Evolutionary conservation across 2,329 filamentous ascomycete genomes (phyloP), one percentile per base, ranked within the genome.

Genomic region (Penicillium rolfsii): DNA sequence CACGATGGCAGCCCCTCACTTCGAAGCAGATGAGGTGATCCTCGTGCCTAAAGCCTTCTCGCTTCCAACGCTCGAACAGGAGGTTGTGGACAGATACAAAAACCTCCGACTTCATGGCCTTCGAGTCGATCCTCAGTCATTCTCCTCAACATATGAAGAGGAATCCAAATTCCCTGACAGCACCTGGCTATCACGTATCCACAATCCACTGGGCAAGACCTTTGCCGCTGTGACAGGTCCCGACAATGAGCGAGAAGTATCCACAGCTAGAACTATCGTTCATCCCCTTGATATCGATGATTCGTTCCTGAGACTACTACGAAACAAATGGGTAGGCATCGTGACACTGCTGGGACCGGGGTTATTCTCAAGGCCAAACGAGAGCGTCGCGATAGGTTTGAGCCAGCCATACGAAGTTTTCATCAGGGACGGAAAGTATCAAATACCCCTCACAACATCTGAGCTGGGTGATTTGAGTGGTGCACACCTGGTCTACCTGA

Each of bases 271-370:
- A 30, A 16, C 40, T 4, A 7, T 6, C 19, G 22, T 30, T 8
- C 9, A 26, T 22, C 5, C 41, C 26, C 33, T 52, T 11, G 36
- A 46, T 5, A 4, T 26, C 1, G 19, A 43, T 11, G 48, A 24
- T 48, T 46, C 58, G 12, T 38, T 67, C 11, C 56, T 62, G 11
- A 28, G 41, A 4, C 48, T 70, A 5, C 49, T 64, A 35, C 11
- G 45, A 11, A 63, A 67, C 52, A 63, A 73, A 54, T 75, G 72
- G 73, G 50, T 72, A n/a, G 73, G 73, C 16, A 69, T 70, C 56
- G 62, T 70, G 41, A 71, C 73, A 6, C 54, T 74, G 1, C n/a
- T 72, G 2, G 69, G 69, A 2, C 71, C 71, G 11, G 64, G 62
- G 19, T 49, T 54, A 22, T 56, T 67, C 14, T 40, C 57, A 5